A percentile compares a stretch with the other conserved stretches of the same genome.
phyloP scores from a whole-genome alignment of 2,329 filamentous ascomycete genomes.

The Paecilomyces fulvus region DNA sequence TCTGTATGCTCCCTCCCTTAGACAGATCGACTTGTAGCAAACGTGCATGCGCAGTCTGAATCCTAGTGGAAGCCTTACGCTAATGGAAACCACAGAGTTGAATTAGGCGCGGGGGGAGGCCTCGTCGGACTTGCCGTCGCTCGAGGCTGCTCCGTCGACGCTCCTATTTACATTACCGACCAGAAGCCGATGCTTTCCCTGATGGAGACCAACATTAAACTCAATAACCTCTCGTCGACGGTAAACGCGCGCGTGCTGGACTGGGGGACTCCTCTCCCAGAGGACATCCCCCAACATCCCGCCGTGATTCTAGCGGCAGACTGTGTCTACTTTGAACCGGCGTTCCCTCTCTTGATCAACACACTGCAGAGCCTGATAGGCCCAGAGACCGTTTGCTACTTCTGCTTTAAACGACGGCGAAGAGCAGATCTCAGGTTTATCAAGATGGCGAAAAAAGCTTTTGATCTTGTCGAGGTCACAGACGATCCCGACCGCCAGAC shows the following conservation, averaged over 20 bases:
- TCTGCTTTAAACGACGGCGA: slow-evolving; percentile 92
- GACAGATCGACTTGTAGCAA: not conserved
- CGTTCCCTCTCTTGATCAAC: slow-evolving; percentile 76
- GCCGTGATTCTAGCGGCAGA: slow-evolving; percentile 88
- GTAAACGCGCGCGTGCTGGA: slow-evolving; percentile 67
- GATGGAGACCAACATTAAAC: slow-evolving; percentile 77
- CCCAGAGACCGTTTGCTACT: slow-evolving; percentile 60
- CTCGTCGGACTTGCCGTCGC: slow-evolving; percentile 64
- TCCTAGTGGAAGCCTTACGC: not conserved
- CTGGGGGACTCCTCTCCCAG: slow-evolving; percentile 51
- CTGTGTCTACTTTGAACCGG: slow-evolving; percentile 94
- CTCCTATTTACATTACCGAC: slow-evolving; percentile 72
- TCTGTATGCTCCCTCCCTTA: slow-evolving; percentile 41
- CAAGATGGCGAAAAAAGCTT: slow-evolving; percentile 60
- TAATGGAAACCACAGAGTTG: slow-evolving; percentile 52
- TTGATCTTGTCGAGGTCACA: slow-evolving; percentile 52
- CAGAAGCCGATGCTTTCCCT: slow-evolving; percentile 75
- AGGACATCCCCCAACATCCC: slow-evolving; percentile 44
- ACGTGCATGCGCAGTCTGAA: not conserved
- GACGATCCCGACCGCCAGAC: slow-evolving; percentile 41
- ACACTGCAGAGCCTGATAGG: slow-evolving; percentile 69
- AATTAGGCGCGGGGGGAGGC: slow-evolving; percentile 86
- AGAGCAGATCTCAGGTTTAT: slow-evolving; percentile 70
- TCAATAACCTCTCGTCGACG: slow-evolving; percentile 61
- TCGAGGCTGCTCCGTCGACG: slow-evolving; percentile 44